Percentiles rank a stretch among this genome's conserved stretches.
phyloP scores from a whole-genome alignment of 768 basidiomycete genomes.

The Mrakia frigida region DNA sequence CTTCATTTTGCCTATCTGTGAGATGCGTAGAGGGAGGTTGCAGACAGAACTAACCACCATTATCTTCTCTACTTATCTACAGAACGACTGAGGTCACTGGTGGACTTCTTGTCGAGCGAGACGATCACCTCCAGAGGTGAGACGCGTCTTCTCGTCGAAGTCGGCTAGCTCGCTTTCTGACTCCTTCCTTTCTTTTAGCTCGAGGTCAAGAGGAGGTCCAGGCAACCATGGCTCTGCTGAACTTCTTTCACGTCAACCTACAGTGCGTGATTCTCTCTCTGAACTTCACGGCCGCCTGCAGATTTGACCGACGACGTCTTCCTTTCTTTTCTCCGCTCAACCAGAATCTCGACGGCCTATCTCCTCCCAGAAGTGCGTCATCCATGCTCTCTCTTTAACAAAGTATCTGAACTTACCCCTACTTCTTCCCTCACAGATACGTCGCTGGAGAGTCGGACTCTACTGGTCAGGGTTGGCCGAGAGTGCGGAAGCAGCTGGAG shows the following conservation, averaged over 20 bases:
- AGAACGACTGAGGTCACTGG: constrained; percentile 7
- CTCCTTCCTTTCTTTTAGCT: background rate
- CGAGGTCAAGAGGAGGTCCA: constrained; percentile 10
- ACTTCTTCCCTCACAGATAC: background rate
- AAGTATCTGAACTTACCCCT: too few relatives aligned
- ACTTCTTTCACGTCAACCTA: constrained; percentile 13
- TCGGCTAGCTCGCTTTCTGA: background rate
- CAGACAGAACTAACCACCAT: background rate
- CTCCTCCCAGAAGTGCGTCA: background rate
- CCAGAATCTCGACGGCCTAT: background rate
- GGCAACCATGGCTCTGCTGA: background rate
- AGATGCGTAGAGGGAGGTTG: too few relatives aligned
- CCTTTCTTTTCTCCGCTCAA: background rate
- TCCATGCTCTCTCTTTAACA: too few relatives aligned
- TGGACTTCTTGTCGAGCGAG: background rate
- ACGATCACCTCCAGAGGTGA: constrained; percentile 10
- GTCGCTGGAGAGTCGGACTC: background rate
- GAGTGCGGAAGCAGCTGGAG: background rate
- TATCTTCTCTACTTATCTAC: background rate
- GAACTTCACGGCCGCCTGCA: background rate
- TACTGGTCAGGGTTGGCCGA: background rate
- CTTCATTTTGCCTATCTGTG: too few relatives aligned
- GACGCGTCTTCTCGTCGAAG: background rate
- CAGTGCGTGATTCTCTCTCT: background rate
- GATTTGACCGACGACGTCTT: background rate